phyloP scores from a whole-genome alignment of 345 rosid species.

The Cardamine chenopodiifolia region DNA sequence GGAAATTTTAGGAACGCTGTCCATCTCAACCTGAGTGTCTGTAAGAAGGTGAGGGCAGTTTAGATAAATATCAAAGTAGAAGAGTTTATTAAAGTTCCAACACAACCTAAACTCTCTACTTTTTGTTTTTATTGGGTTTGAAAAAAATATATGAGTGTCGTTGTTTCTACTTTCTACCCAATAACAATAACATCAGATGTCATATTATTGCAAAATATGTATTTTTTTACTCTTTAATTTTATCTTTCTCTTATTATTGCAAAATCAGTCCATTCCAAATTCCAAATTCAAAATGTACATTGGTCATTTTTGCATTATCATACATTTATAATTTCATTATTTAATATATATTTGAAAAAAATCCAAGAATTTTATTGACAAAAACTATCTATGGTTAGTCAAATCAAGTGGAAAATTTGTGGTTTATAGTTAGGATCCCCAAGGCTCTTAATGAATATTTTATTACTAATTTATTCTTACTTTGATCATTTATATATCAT shows the following conservation, averaged over 20 bases:
- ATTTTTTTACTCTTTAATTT: too few species aligned
- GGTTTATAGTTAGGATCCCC: conserved; percentile 20
- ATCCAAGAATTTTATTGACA: neutral
- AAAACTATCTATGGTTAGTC: conserved; percentile 2
- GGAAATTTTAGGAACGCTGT: neutral
- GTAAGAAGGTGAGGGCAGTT: neutral
- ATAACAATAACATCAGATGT: neutral
- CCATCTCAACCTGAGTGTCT: neutral
- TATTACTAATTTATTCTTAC: neutral
- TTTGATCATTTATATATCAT: conserved; percentile 14
- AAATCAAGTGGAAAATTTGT: conserved; percentile 14
- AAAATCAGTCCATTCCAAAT: neutral
- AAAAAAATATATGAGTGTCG: neutral
- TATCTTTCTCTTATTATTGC: neutral
- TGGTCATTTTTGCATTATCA: neutral
- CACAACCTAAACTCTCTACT: neutral
- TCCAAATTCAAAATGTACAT: neutral
- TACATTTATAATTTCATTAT: neutral
- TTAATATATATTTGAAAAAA: neutral
- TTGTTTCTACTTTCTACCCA: conserved; percentile 5
- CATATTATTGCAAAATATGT: too few species aligned
- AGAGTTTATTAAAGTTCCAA: conserved; percentile 8
- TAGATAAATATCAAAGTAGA: neutral
- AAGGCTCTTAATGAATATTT: conserved; percentile 12
- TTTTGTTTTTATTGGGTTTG: neutral